Evolutionary conservation across 106 monocot genomes (phyloP), one percentile per base, ranked within the genome.

Genomic region (Cymbidium sinense): DNA sequence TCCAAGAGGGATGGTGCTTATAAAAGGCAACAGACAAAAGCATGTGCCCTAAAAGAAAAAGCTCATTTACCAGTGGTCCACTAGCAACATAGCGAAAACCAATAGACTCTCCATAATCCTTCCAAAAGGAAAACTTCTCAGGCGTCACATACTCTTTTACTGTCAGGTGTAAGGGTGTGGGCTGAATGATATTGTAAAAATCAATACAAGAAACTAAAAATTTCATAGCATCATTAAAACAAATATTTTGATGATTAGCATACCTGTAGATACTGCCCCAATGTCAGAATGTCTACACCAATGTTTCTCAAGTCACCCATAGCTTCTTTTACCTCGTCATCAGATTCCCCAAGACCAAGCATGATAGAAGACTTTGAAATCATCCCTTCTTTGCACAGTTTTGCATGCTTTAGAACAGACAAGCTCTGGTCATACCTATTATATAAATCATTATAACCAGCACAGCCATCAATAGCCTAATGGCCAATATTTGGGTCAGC

Each of bases 231-330:
- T 67, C 33, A 33, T 28, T 15, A 7, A 47, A 50, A 75, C 20
- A 64, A 61, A 61, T 33, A 65, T 34, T 43, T 29, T 80, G 61
- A 27, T 15, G 4, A 72, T 64, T 33, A 28, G 43, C 80, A 31
- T 50, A 96, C 98, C 98, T 92, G 98, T 31, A 98, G 79, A 83
- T 98, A 98, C 75, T 98, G 94, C 19, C 98, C 98, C 27, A 98
- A 76, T 50, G 98, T 98, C 67, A 98, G 82, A 72, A 98, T 98
- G 73, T 98, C 92, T 74, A 98, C 94, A 54, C 85, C 94, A 75
- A 92, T 92, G 7, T 85, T 79, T 76, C 98, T 84, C 75, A 98
- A 86, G 81, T 98, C 98, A 79, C 37, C 58, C 94, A 94, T 90
- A 52, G 94, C 76, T 83, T 94, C 86, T 78, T 86, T 88, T 47